Evolutionary conservation across 2,329 filamentous ascomycete species (phyloP).

Genomic region (Rhinocladiella mackenziei): DNA sequence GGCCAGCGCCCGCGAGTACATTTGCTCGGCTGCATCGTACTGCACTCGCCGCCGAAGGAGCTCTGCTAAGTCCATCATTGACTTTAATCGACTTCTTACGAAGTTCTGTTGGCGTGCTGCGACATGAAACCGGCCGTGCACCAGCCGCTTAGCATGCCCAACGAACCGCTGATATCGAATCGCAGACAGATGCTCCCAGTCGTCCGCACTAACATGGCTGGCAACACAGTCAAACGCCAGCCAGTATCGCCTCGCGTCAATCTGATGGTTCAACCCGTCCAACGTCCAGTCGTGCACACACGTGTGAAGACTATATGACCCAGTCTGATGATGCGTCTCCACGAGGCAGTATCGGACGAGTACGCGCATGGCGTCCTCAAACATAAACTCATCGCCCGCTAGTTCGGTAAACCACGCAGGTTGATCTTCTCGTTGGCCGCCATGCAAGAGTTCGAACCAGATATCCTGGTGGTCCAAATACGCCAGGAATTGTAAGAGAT

Average conservation of each 20-base stretch:
- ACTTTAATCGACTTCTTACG: background rate
- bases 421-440: slow-evolving; percentile 8
- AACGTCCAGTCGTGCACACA: slow-evolving; percentile 27
- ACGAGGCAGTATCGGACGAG: slow-evolving; percentile 19
- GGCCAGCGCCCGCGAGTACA: slow-evolving; percentile 28
- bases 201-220: slow-evolving; percentile 3
- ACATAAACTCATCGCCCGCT: slow-evolving; percentile 6
- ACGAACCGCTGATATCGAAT: background rate
- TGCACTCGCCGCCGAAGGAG: slow-evolving; percentile 26
- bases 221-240: slow-evolving; percentile 19
- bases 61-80: slow-evolving; percentile 5
- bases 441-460: slow-evolving; percentile 44
- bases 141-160: background rate
- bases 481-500: slow-evolving; percentile 42
- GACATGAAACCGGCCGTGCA: background rate
- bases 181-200: slow-evolving; percentile 2
- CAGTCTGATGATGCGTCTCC: slow-evolving; percentile 5
- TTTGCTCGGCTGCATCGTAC: slow-evolving; percentile 28
- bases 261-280: slow-evolving; percentile 13
- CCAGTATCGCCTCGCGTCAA: slow-evolving; percentile 13
- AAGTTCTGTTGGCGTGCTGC: background rate
- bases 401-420: slow-evolving; percentile 26
- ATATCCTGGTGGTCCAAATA: slow-evolving; percentile 45
- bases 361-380: slow-evolving; percentile 15
- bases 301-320: slow-evolving; percentile 19